Conservation (phyloP, 306 rosid genomes). For the Lithocarpus polystachyus region DNA sequence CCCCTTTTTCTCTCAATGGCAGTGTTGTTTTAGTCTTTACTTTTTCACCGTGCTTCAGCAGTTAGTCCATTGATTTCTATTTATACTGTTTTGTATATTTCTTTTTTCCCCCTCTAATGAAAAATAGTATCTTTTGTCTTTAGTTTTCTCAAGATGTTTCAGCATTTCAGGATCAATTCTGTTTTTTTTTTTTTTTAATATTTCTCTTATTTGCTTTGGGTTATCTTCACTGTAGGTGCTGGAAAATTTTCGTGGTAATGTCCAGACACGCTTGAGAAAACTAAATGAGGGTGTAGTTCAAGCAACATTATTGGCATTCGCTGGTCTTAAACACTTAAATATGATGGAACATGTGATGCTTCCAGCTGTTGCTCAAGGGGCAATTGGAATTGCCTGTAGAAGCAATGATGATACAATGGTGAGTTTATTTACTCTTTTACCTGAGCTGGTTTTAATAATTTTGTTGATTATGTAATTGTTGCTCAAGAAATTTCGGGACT, state of each 20-base stretch:
- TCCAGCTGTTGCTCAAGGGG: constrained; percentile 75
- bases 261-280: constrained; percentile 82
- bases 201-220: constrained; percentile 4
- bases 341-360: constrained; percentile 66
- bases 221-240: constrained; percentile 53
- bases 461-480: not conserved
- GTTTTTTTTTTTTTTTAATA: not conserved
- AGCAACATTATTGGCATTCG: constrained; percentile 93
- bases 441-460: not conserved
- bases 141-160: not conserved
- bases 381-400: constrained; percentile 65
- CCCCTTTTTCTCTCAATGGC: not conserved
- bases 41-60: not conserved
- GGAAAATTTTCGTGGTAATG: constrained; percentile 96
- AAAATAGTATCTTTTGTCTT: not conserved
- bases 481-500: not conserved
- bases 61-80: not conserved
- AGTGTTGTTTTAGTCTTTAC: not conserved
- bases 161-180: not conserved
- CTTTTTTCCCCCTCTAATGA: not conserved
- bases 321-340: constrained; percentile 81
- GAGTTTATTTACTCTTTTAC: constrained; percentile 8
- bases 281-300: constrained; percentile 84
- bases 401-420: constrained; percentile 71
- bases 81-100: not conserved